Evolutionary conservation across 176 grass and related monocot genomes (phyloP).

Genomic region (Zea mays): DNA sequence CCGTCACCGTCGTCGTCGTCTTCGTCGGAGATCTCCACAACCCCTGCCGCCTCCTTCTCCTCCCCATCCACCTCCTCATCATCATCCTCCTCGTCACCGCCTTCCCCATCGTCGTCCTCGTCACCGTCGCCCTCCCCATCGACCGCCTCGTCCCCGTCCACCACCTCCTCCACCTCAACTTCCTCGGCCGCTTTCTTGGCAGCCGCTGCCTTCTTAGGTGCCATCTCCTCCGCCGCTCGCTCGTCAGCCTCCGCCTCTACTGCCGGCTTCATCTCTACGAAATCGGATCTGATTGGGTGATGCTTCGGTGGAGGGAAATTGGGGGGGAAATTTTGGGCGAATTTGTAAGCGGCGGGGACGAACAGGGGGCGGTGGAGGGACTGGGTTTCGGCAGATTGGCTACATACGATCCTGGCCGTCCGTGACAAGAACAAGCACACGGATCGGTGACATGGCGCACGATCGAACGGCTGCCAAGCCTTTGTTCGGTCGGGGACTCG

Average conservation of each 20-base stretch:
- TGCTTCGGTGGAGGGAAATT: conserved; percentile 18
- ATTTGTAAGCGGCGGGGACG: conserved; percentile 55
- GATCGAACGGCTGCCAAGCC: conserved; percentile 33
- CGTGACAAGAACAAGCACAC: conserved; percentile 49
- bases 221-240: conserved; percentile 42
- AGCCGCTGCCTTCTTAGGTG: conserved; percentile 40
- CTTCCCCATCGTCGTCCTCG: not conserved
- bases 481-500: not conserved
- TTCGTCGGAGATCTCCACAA: conserved; percentile 48
- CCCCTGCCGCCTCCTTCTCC: not conserved
- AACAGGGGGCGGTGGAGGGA: conserved; percentile 30
- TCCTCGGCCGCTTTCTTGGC: conserved; percentile 22
- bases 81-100: not conserved
- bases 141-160: conserved; percentile 24
- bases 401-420: conserved; percentile 28
- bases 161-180: conserved; percentile 13
- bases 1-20: conserved; percentile 31
- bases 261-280: conserved; percentile 46
- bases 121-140: conserved; percentile 31
- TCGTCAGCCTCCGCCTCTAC: conserved; percentile 43
- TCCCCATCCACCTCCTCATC: conserved; percentile 35
- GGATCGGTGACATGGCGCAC: conserved; percentile 40
- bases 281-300: conserved; percentile 17
- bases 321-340: conserved; percentile 40
- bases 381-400: conserved; percentile 38